Evolutionary conservation across 2,329 filamentous ascomycete species (phyloP).

Genomic region (Colletotrichum sublineola): DNA sequence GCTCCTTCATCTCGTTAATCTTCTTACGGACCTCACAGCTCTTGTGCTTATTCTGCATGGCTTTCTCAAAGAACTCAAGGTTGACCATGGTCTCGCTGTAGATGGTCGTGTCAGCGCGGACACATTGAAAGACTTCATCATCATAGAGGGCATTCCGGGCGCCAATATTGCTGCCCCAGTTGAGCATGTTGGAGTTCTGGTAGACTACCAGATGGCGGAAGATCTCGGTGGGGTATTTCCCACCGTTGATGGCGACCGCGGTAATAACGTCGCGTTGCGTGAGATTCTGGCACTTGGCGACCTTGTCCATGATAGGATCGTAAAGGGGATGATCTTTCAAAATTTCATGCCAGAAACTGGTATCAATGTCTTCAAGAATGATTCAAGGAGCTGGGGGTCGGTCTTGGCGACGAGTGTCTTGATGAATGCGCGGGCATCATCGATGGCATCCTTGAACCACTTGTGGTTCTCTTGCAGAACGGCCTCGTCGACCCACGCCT

Average conservation of each 20-base stretch:
- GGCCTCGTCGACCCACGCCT: constrained; percentile 33
- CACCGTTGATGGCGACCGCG: constrained; percentile 34
- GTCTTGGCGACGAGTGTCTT: constrained; percentile 17
- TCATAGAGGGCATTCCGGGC: constrained; percentile 32
- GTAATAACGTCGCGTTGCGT: constrained; percentile 38
- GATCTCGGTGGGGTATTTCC: constrained; percentile 32
- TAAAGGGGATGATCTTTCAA: constrained; percentile 20
- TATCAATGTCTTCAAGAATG: constrained; percentile 38
- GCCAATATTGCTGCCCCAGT: constrained; percentile 26
- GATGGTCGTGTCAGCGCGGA: background rate
- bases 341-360: constrained; percentile 32
- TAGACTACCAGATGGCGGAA: constrained; percentile 35
- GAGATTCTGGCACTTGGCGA: constrained; percentile 13
- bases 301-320: constrained; percentile 21
- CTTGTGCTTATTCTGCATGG: constrained; percentile 24
- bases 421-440: constrained; percentile 20
- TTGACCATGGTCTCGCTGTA: constrained; percentile 14
- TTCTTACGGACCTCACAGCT: constrained; percentile 19
- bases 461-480: constrained; percentile 36
- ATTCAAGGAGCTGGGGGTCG: constrained; percentile 39
- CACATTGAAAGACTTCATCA: constrained; percentile 17
- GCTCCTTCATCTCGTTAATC: constrained; percentile 30
- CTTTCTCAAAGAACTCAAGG: constrained; percentile 22
- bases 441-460: constrained; percentile 34
- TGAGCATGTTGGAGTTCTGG: constrained; percentile 28